These are phyloP conservation scores for Tylopilus rubrobrunneus DNA, from an alignment of 768 basidiomycete species.

Conservation along the genomic window DNA sequence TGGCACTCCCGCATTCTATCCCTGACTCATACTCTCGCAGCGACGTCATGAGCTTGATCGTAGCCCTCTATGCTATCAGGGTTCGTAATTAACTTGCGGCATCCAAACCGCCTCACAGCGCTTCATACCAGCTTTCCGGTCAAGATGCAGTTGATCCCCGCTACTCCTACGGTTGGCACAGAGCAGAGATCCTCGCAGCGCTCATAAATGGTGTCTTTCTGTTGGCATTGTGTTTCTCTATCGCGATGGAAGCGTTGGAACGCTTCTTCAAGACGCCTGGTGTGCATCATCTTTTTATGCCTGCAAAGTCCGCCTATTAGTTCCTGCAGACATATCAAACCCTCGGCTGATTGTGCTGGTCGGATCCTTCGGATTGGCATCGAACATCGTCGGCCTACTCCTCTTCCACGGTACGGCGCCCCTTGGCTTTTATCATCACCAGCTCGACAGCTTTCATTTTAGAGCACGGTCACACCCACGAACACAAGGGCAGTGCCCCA, in stretches of 20 bases:
- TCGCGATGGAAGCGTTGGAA: conserved; percentile 86
- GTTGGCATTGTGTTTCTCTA: conserved; percentile 94
- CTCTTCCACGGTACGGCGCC: conserved; percentile 82
- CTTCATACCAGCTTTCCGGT: conserved; percentile 54
- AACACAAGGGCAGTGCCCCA: conserved; percentile 37
- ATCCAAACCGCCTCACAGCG: conserved; percentile 4
- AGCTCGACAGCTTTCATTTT: conserved; percentile 4
- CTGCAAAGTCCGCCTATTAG: conserved; percentile 2
- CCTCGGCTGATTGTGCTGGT: conserved; percentile 88
- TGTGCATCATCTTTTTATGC: conserved; percentile 25
- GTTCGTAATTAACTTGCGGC: conserved; percentile 29
- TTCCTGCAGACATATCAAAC: conserved; percentile 72
- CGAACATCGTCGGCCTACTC: conserved; percentile 90
- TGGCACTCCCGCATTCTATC: conserved; percentile 5
- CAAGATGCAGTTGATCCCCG: conserved; percentile 57
- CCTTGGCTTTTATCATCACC: conserved; percentile 2
- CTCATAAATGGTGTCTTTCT: conserved; percentile 96
- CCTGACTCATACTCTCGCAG: conserved; percentile 39
- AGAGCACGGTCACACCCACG: conserved; percentile 67
- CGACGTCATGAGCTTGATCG: conserved; percentile 93
- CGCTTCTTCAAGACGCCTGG: conserved; percentile 86
- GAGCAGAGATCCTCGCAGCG: conserved; percentile 94
- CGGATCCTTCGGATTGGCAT: conserved; percentile 82
- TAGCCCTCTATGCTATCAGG: conserved; percentile 94
- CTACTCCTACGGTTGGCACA: conserved; percentile 99